Conservation (phyloP, 2,329 filamentous ascomycete species). For the Pseudocercospora ulei region DNA sequence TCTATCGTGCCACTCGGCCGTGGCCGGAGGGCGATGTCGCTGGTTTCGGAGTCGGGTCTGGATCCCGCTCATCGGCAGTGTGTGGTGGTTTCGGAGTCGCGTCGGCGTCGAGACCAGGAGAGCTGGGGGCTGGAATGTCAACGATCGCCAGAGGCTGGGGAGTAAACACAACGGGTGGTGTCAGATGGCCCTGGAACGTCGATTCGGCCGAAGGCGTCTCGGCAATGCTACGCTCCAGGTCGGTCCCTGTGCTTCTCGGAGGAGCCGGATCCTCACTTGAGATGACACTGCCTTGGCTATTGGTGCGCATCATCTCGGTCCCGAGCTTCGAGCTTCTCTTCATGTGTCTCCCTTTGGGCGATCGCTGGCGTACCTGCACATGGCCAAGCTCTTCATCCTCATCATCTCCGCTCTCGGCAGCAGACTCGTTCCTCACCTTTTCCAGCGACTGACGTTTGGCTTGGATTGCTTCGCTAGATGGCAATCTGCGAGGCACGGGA, state of each 20-base stretch:
- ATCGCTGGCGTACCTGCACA: slow-evolving; percentile 53
- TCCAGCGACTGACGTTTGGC: slow-evolving; percentile 67
- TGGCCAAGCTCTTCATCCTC: slow-evolving; percentile 81
- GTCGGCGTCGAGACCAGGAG: slow-evolving; percentile 30
- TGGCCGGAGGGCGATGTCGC: slow-evolving; percentile 21
- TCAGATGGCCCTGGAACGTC: slow-evolving; percentile 36
- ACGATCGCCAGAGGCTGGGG: slow-evolving; percentile 38
- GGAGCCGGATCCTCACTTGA: slow-evolving; percentile 40
- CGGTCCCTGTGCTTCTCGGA: slow-evolving; percentile 11
- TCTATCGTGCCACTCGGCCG: slow-evolving; percentile 3
- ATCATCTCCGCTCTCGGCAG: slow-evolving; percentile 67
- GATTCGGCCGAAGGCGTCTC: slow-evolving; percentile 36
- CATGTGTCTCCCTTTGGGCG: slow-evolving; percentile 38
- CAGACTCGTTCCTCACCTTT: slow-evolving; percentile 59
- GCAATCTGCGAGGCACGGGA: slow-evolving; percentile 48
- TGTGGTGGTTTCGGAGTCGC: slow-evolving; percentile 35
- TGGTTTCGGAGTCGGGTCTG: slow-evolving; percentile 38
- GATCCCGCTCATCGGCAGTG: slow-evolving; percentile 27
- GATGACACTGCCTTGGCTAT: slow-evolving; percentile 72
- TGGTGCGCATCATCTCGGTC: slow-evolving; percentile 96
- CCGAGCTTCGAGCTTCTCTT: slow-evolving; percentile 65
- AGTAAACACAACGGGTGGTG: slow-evolving; percentile 46
- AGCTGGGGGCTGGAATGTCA: slow-evolving; percentile 31
- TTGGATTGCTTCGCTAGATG: slow-evolving; percentile 63
- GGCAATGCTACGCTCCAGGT: slow-evolving; percentile 29